phyloP scores from a whole-genome alignment of 1,284 basidiomycete genomes.

The Puccinia triticina region DNA sequence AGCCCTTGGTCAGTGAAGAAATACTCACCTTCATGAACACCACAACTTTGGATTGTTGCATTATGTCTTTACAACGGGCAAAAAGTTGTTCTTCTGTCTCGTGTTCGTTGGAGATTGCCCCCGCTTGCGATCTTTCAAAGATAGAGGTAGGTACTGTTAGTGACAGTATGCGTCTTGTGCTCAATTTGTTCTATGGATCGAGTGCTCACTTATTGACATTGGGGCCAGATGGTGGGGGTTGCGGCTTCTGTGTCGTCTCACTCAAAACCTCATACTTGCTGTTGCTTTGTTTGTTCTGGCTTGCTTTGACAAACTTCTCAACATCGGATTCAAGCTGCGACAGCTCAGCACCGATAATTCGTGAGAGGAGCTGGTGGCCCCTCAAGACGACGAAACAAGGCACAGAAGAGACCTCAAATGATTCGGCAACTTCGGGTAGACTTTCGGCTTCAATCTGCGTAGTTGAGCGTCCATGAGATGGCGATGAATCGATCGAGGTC shows the following conservation, averaged over 20 bases:
- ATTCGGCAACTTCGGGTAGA: constrained; percentile 85
- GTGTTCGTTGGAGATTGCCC: constrained; percentile 55
- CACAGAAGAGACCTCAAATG: constrained; percentile 88
- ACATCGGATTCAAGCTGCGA: constrained; percentile 64
- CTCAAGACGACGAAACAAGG: constrained; percentile 82
- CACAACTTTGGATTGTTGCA: constrained; percentile 72
- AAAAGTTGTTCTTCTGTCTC: constrained; percentile 73
- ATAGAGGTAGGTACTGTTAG: not conserved
- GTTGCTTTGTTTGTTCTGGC: not conserved
- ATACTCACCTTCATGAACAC: constrained; percentile 98
- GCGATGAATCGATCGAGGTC: not conserved
- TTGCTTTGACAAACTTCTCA: constrained; percentile 43
- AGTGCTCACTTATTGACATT: constrained; percentile 15
- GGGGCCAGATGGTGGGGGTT: constrained; percentile 16
- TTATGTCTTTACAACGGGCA: constrained; percentile 68
- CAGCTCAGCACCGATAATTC: constrained; percentile 82
- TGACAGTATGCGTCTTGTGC: not conserved
- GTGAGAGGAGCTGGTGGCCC: constrained; percentile 82
- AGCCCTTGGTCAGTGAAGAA: constrained; percentile 64
- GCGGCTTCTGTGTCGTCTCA: constrained; percentile 32
- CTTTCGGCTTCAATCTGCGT: constrained; percentile 84
- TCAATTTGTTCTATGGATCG: not conserved
- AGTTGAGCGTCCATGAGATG: not conserved
- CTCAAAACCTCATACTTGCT: constrained; percentile 28
- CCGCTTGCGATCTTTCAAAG: not conserved